phyloP scores from a whole-genome alignment of 2,329 filamentous ascomycete species.

The Drechslerella stenobrocha region DNA sequence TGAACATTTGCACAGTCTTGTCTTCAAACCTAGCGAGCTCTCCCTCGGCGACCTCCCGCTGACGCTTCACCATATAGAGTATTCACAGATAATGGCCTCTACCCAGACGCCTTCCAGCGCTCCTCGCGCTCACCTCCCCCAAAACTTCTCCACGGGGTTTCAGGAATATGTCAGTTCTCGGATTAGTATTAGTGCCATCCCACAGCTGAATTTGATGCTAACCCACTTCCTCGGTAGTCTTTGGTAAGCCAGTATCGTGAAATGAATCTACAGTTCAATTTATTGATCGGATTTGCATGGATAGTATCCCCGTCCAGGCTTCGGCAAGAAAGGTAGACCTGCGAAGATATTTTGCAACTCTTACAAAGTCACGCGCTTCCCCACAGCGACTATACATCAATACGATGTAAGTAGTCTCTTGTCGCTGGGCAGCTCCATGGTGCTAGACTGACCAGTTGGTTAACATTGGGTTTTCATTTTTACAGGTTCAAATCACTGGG shows the following conservation, averaged over 20 bases:
- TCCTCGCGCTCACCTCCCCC: slow-evolving; percentile 18
- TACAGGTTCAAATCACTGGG: slow-evolving; percentile 53
- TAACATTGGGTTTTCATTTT: slow-evolving; percentile 18
- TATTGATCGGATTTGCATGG: slow-evolving; percentile 21
- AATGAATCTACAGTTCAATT: slow-evolving; percentile 54
- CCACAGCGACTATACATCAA: slow-evolving; percentile 69
- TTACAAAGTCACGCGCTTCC: slow-evolving; percentile 68
- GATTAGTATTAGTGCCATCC: background rate
- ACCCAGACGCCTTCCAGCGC: slow-evolving; percentile 21
- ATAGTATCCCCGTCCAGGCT: slow-evolving; percentile 59
- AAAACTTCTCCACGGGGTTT: slow-evolving; percentile 21
- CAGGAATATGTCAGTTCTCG: slow-evolving; percentile 20
- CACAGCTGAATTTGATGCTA: slow-evolving; percentile 10
- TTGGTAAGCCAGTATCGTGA: slow-evolving; percentile 19
- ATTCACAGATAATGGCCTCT: slow-evolving; percentile 12
- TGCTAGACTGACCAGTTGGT: slow-evolving; percentile 11
- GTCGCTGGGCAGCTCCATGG: too few relatives aligned
- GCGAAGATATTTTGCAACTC: slow-evolving; percentile 67
- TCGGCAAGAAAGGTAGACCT: slow-evolving; percentile 60
- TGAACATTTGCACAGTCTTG: too few relatives aligned
- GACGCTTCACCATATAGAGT: slow-evolving; percentile 3
- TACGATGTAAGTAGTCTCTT: slow-evolving; percentile 71
- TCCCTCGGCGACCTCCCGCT: too few relatives aligned
- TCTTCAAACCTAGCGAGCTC: too few relatives aligned
- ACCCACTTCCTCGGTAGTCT: slow-evolving; percentile 21